phyloP scores from a whole-genome alignment of 1,284 basidiomycete genomes.

The Austroboletus niveus region DNA sequence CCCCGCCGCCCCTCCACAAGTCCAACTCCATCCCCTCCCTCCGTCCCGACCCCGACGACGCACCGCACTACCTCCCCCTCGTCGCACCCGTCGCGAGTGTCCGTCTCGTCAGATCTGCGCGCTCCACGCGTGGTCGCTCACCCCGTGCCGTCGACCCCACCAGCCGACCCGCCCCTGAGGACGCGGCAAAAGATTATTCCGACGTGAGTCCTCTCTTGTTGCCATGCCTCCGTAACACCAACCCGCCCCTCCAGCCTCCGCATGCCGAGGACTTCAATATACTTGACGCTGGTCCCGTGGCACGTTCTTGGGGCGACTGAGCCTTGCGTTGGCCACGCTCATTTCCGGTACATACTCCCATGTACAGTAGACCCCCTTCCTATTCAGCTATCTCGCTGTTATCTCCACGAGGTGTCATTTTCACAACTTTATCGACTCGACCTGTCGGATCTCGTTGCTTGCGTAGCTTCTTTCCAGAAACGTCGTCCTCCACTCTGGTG shows the following conservation, averaged over 20 bases:
- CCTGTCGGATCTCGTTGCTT: constrained; percentile 29
- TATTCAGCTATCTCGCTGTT: constrained; percentile 27
- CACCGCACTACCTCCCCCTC: constrained; percentile 9
- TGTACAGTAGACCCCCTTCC: constrained; percentile 18
- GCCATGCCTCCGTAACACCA: constrained; percentile 2
- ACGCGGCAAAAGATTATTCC: constrained; percentile 1
- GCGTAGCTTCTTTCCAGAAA: constrained; percentile 28
- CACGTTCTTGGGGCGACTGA: constrained; percentile 36
- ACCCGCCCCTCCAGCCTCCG: constrained; percentile 13
- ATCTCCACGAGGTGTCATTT: constrained; percentile 34
- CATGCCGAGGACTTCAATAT: constrained; percentile 27
- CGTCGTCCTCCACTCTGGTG: constrained; percentile 28
- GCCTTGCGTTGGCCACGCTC: constrained; percentile 24
- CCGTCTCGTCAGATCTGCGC: constrained; percentile 22
- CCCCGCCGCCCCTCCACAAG: constrained; percentile 21
- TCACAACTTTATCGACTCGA: constrained; percentile 22
- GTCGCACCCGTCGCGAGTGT: constrained; percentile 19
- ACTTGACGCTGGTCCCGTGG: constrained; percentile 33
- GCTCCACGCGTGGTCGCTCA: constrained; percentile 23
- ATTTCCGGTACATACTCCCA: constrained; percentile 27
- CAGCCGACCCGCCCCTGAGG: background rate
- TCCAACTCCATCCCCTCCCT: constrained; percentile 24
- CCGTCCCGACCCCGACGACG: constrained; percentile 21
- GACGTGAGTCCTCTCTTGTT: constrained; percentile 15
- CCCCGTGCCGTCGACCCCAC: constrained; percentile 16